Base-by-base conservation (phyloP, 177 flowering plant genomes). In the Vitis hybrid region DNA sequence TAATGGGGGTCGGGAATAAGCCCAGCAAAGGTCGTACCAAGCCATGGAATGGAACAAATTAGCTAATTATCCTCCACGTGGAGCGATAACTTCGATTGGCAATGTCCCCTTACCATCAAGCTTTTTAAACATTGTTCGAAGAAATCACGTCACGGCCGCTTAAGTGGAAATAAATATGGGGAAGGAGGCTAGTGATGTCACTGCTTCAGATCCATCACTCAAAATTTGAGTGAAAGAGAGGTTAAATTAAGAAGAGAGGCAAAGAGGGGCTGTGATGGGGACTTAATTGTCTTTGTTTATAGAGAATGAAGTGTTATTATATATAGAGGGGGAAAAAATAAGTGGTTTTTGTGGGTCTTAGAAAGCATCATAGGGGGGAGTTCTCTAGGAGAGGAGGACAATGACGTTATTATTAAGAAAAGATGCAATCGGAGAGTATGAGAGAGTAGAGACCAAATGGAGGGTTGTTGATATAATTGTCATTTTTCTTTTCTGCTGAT, bases 381-480 rank as follows among this genome's bases (percentile, higher is more conserved):
- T 72, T 55, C 57, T 55, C 16, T 57, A 60, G n/a, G 59, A 52
- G 30, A 48, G 1, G 3, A n/a, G 8, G 76, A 73, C 13, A 56
- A 52, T 55, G 69, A 74, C 66, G 24, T 62, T 46, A 74, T 56
- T 46, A 50, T 18, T 74, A 64, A 69, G n/a, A 68, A 32, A 69
- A 64, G 5, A 16, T 13, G 56, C 66, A 74, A 40, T 69, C 60
- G 77, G 32, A 49, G 27, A 7, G 21, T 3, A 40, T 40, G 2
- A 50, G 35, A 1, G 27, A 6, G 30, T 16, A 56, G 57, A 46
- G 55, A 32, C 66, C 52, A 52, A 62, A 62, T 52, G 69, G 30
- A 32, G 48, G 71, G 69, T 69, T 64, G 77, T 69, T 74, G 65
- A 64, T 60, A 64, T 24, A 3, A 13, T 68, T 64, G 76, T 68